These are phyloP conservation scores for Ceratocystis eucalypticola DNA, from an alignment of 2,329 filamentous ascomycete species.

Conservation along the genomic window DNA sequence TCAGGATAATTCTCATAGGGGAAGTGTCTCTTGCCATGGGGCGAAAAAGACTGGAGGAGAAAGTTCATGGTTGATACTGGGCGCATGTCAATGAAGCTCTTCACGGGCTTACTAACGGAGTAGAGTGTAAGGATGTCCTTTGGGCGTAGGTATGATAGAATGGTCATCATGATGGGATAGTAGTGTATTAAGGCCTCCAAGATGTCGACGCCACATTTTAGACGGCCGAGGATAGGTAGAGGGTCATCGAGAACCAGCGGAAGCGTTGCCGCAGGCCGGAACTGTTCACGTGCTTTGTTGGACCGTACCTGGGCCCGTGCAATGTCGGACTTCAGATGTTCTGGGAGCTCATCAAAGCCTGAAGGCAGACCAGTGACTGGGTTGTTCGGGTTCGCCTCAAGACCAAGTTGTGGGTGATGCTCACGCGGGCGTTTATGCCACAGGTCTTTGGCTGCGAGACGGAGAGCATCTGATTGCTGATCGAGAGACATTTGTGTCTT, in stretches of 20 bases:
- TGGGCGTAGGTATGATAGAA: constrained; percentile 30
- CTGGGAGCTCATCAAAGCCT: constrained; percentile 14
- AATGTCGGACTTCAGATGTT: constrained; percentile 8
- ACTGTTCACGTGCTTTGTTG: background rate
- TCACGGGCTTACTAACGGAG: constrained; percentile 48
- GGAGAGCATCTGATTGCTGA: background rate
- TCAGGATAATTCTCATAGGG: constrained; percentile 45
- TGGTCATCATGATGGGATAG: constrained; percentile 32
- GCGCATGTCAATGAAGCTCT: constrained; percentile 45
- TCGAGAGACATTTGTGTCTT: no score
- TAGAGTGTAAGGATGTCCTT: constrained; percentile 51
- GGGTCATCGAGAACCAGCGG: constrained; percentile 20
- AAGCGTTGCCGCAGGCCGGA: constrained; percentile 13
- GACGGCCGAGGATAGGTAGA: background rate
- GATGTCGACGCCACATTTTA: constrained; percentile 28
- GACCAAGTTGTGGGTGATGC: background rate
- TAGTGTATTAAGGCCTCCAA: constrained; percentile 32
- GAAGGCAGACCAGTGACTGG: constrained; percentile 12
- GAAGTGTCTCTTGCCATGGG: constrained; percentile 44
- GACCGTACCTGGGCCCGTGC: background rate
- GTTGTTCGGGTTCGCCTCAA: background rate
- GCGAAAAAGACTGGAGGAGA: constrained; percentile 41
- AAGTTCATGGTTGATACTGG: constrained; percentile 44
- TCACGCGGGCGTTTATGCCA: background rate
- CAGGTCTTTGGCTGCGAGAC: background rate